Evolutionary conservation across 2,329 filamentous ascomycete genomes (phyloP).

Genomic region (Cladorrhinum sp.): DNA sequence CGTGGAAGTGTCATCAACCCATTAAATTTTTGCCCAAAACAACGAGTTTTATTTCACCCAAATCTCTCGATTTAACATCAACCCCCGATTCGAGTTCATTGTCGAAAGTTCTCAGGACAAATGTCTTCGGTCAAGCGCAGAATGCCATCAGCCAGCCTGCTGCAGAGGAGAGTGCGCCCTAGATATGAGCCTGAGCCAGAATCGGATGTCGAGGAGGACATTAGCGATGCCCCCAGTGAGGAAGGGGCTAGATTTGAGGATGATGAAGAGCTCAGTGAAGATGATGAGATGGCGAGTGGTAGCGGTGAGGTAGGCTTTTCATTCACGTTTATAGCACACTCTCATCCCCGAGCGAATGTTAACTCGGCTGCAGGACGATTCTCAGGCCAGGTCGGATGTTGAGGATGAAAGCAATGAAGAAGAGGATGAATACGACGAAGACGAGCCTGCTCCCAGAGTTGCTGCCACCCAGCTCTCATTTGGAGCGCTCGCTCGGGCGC

Average conservation of each 20-base stretch:
- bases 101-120: neutral
- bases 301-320: conserved; percentile 10
- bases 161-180: conserved; percentile 25
- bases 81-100: neutral
- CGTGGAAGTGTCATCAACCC: too few species aligned
- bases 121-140: conserved; percentile 27
- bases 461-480: conserved; percentile 70
- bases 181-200: conserved; percentile 28
- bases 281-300: conserved; percentile 13
- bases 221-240: conserved; percentile 27
- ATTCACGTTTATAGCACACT: neutral
- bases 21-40: neutral
- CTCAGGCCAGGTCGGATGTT: conserved; percentile 2
- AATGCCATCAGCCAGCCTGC: conserved; percentile 18
- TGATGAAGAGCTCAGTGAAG: conserved; percentile 18
- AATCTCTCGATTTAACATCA: neutral
- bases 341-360: neutral
- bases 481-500: conserved; percentile 83
- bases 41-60: neutral
- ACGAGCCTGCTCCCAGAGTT: conserved; percentile 34
- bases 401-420: conserved; percentile 17
- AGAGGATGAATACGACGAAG: conserved; percentile 25
- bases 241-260: conserved; percentile 22
- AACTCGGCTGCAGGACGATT: neutral
- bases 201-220: conserved; percentile 23